These are phyloP conservation scores for Lentinula novae-zelandiae DNA, from an alignment of 1,284 basidiomycete genomes.

Conservation along the genomic window DNA sequence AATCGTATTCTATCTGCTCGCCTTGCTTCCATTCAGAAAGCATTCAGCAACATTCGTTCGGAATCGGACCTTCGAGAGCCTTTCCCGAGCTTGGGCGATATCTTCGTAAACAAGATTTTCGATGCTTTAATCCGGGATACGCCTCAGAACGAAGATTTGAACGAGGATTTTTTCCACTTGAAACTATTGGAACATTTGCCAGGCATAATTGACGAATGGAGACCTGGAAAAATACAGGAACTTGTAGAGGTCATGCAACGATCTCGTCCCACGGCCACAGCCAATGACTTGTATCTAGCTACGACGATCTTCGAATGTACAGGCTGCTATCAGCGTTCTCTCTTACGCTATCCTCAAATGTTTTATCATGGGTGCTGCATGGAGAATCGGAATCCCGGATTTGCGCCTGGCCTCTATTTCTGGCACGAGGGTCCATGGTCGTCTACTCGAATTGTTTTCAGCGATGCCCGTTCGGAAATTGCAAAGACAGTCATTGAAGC, in stretches of 20 bases:
- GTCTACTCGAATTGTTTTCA: background rate
- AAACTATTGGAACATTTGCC: background rate
- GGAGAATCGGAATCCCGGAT: background rate
- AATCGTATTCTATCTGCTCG: background rate
- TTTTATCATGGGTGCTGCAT: constrained; percentile 1
- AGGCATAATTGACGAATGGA: background rate
- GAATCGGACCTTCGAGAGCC: background rate
- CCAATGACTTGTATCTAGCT: background rate
- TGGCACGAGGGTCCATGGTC: background rate
- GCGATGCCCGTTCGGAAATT: background rate
- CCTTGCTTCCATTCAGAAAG: background rate
- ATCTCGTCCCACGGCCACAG: background rate
- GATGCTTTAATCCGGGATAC: background rate
- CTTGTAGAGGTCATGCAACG: background rate
- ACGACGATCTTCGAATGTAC: background rate
- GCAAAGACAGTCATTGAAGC: background rate
- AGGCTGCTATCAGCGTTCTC: background rate
- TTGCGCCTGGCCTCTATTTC: background rate
- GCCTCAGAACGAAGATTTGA: background rate
- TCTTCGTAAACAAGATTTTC: background rate
- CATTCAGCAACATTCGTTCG: background rate
- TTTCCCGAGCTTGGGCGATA: background rate
- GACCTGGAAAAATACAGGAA: background rate
- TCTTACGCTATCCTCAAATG: background rate
- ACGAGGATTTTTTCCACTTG: background rate